These are phyloP conservation scores for Xylariaceae sp. DNA, from an alignment of 2,329 filamentous ascomycete genomes.

Conservation along the genomic window DNA sequence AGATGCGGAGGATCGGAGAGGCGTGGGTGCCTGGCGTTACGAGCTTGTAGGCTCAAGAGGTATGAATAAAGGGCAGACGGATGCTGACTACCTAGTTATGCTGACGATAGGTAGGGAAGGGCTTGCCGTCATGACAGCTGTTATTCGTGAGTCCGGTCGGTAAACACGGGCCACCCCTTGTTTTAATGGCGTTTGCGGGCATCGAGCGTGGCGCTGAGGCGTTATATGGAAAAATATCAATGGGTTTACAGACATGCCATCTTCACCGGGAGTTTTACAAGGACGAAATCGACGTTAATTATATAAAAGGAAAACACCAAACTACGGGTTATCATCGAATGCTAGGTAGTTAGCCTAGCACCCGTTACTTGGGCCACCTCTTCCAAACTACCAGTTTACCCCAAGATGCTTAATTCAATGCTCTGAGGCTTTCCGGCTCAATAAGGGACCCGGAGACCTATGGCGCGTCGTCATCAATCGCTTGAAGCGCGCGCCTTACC, in stretches of 20 bases:
- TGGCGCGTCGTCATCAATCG: no score
- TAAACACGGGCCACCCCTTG: neutral
- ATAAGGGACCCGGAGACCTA: no score
- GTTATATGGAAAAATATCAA: conserved; percentile 12
- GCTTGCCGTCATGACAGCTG: neutral
- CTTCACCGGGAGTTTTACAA: conserved; percentile 5
- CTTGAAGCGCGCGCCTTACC: no score
- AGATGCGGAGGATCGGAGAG: conserved; percentile 82
- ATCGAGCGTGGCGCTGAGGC: conserved; percentile 25
- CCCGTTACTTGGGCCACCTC: no score
- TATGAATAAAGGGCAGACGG: no score
- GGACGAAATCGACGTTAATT: conserved; percentile 8
- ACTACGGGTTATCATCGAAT: no score
- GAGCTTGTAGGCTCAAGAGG: conserved; percentile 41
- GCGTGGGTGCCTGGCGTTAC: conserved; percentile 71
- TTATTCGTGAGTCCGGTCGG: neutral
- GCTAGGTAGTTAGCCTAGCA: no score
- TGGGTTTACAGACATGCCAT: neutral
- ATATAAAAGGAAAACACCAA: no score
- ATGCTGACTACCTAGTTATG: no score
- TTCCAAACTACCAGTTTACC: no score
- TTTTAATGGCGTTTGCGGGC: conserved; percentile 8
- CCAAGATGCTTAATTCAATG: no score
- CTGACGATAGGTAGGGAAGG: neutral
- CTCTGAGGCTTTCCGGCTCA: no score